Base-by-base conservation (phyloP, 2,329 filamentous ascomycete genomes). In the Ophiocordyceps australis region DNA sequence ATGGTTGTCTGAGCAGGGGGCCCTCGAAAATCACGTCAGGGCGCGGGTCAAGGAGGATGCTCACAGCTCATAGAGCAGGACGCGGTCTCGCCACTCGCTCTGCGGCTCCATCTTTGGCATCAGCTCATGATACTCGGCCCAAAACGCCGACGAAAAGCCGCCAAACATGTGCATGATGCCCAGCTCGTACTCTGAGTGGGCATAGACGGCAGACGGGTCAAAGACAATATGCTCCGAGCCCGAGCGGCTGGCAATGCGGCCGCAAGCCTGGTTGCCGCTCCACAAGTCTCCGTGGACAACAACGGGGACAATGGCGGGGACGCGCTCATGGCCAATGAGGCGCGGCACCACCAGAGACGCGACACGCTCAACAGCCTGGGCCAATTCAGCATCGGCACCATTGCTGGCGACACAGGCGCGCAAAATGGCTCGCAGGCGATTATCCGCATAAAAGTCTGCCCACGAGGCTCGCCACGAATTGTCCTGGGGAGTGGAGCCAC, bases 161-260 rank as follows among this genome's bases (percentile, higher is more conserved):
- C 85, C 85, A 61, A 94, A 95, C 83, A 94, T 92, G 26, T 65
- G 68, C 83, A 94, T 94, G 36, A 92, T 93, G 1, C 86, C 86
- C 27, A 92, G 55, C 37, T 94, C 86, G 47, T 75, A 94, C 55
- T 95, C 86, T 2, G 65, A 76, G 45, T 94, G 85, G 2, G 75
- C 81, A 42, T 91, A 94, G 34, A 77, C 78, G 22, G 71, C 65
- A 3, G 75, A 76, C 0, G 83, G 72, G 43, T 94, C 86, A 42
- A 73, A 94, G 2, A 92, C 68, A 1, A 93, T 69, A 35, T 83
- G 74, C 36, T 85, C 78, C 0, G 59, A 51, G 2, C 55, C 60
- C 0, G 60, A 58, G 17, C 44, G 38, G 2, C 56, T 59, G 0
- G 59, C 59, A 27, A 92, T 74, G 22, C 56, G 57, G 0, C 77